A percentile compares a stretch with the other conserved stretches of the same genome.
Conservation (phyloP, 257 asterid species). For the Hygrophila difformis region DNA sequence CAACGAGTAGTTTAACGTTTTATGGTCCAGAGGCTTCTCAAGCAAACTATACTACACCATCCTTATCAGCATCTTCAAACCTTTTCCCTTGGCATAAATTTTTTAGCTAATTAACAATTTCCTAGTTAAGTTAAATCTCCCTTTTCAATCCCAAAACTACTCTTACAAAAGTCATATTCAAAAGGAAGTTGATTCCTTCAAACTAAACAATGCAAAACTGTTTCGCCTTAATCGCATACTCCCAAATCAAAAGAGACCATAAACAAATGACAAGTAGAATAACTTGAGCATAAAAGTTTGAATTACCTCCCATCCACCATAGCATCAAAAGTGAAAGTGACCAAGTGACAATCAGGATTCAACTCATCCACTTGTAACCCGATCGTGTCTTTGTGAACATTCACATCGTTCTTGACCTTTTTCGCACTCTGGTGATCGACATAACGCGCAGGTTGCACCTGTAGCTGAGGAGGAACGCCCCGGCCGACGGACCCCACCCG, state of each 20-base stretch:
- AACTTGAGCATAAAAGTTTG: neutral
- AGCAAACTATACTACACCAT: neutral
- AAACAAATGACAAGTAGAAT: neutral
- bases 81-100: too few relatives aligned
- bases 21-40: neutral
- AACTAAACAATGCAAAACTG: too few relatives aligned
- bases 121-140: slow-evolving; percentile 5
- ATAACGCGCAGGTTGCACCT: slow-evolving; percentile 49
- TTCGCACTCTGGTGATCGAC: slow-evolving; percentile 77
- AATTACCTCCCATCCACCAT: slow-evolving; percentile 78
- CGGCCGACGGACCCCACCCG: slow-evolving; percentile 37
- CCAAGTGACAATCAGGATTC: slow-evolving; percentile 50
- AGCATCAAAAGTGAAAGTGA: slow-evolving; percentile 83
- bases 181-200: slow-evolving; percentile 1
- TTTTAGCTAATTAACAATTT: neutral
- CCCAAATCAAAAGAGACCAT: neutral
- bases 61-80: too few relatives aligned
- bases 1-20: neutral
- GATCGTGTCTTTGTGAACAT: slow-evolving; percentile 75
- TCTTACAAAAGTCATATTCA: neutral
- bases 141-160: neutral
- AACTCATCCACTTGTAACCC: slow-evolving; percentile 49
- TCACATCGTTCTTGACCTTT: slow-evolving; percentile 79
- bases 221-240: neutral
- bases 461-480: slow-evolving; percentile 25